Base-by-base conservation (phyloP, 2,329 filamentous ascomycete species). In the Trichoderma guizhouense region DNA sequence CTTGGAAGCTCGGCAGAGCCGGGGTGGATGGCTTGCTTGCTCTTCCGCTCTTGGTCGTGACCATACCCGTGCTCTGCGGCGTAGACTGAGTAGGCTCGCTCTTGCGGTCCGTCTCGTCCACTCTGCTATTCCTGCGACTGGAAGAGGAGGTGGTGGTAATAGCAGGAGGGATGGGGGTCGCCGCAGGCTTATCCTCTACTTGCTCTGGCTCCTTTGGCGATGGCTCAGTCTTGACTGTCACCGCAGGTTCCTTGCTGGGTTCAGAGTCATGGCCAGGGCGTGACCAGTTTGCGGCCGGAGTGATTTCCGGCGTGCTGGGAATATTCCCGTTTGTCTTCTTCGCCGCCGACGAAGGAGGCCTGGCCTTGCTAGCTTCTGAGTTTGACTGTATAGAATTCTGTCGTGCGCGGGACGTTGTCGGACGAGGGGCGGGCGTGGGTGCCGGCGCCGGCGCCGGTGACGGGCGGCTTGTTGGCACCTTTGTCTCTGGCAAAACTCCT, bases 311-410 rank as follows among this genome's bases (percentile, higher is more conserved):
- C 1, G 82, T 62, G 74, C 75, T 30, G 81, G 80, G 72, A 75
- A 79, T 76, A 81, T 84, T 71, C 11, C 87, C 88, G 77, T 89
- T 92, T 18, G 86, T 82, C 74, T 90, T 91, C 74, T 90, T 91
- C 3, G 90, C 88, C 12, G 88, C 84, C 2, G 89, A 88, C 2
- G 91, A 89, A 6, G 86, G 81, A 2, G 90, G 88, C 43, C 88
- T 84, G 73, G 58, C 82, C 70, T 86, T 85, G 69, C 82, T 78
- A 73, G 84, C 86, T 72, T 93, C 90, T 39, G 83, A 83, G 66
- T 81, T 83, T n/a, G 88, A 87, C 72, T 89, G 88, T 69, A 89
- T 87, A 18, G 92, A 93, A 77, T 92, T 95, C 78, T 94, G 93
- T 77, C 94, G 90, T 47, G 90, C 89, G 75, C 93, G 89, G 7